phyloP scores from a whole-genome alignment of 306 rosid species.

The Vachellia pachyceras region DNA sequence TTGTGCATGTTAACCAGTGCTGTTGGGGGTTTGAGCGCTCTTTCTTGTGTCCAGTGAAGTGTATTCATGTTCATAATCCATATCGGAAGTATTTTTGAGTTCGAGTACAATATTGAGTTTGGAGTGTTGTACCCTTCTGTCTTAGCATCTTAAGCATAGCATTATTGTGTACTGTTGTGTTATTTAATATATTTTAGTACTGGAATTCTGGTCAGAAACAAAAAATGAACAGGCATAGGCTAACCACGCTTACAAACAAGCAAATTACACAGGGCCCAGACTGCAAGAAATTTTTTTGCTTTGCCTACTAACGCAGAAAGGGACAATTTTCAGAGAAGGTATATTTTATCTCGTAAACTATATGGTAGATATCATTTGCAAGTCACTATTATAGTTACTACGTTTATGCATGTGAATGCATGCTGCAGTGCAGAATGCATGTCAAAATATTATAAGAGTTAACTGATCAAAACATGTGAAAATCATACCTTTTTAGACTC shows the following conservation, averaged over 20 bases:
- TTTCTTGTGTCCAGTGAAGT: not conserved
- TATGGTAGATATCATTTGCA: not conserved
- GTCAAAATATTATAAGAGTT: not conserved
- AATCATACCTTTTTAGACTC: constrained; percentile 88
- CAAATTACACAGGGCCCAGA: not conserved
- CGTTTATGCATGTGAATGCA: constrained; percentile 8
- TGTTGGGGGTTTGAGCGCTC: not conserved
- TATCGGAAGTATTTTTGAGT: not conserved
- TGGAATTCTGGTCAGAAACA: not conserved
- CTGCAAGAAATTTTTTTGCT: not conserved
- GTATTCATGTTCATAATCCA: not conserved
- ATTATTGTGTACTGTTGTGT: not conserved
- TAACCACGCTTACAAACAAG: not conserved
- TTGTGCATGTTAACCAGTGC: not conserved
- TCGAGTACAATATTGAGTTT: not conserved
- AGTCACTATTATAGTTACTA: not conserved
- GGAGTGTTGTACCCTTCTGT: not conserved
- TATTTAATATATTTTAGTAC: not conserved
- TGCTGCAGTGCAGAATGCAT: not conserved
- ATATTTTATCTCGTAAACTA: not conserved
- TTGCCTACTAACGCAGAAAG: not conserved
- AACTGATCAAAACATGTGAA: not conserved
- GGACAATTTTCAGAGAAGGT: not conserved
- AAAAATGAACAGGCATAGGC: not conserved
- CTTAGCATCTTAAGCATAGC: not conserved